These are phyloP conservation scores for Candida verbasci DNA, from an alignment of 805 yeast genomes.

Conservation along the genomic window DNA sequence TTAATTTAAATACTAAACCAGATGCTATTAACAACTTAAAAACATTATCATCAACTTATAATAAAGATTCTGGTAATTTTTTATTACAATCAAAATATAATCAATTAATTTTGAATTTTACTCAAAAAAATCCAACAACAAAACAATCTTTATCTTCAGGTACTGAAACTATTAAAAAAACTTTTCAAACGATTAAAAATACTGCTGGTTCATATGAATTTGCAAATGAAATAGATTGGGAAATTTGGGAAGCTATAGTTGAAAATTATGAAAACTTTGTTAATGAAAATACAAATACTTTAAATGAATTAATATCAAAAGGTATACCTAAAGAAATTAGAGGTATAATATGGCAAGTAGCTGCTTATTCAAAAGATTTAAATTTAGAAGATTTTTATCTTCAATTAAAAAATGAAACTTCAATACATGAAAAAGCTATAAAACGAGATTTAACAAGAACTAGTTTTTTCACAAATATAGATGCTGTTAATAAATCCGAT, in stretches of 20 bases:
- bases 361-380: conserved; percentile 71
- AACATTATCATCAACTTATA: conserved; percentile 16
- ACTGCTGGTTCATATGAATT: conserved; percentile 41
- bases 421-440: conserved; percentile 71
- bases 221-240: conserved; percentile 58
- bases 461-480: conserved; percentile 62
- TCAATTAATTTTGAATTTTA: conserved; percentile 50
- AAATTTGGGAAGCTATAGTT: conserved; percentile 81
- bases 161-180: conserved; percentile 33
- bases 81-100: conserved; percentile 57
- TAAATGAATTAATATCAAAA: conserved; percentile 56
- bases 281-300: conserved; percentile 51
- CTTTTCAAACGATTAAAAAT: conserved; percentile 44
- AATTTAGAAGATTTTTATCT: conserved; percentile 57
- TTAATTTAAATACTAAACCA: background rate
- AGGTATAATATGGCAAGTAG: conserved; percentile 90
- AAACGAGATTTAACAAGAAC: conserved; percentile 83
- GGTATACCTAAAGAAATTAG: conserved; percentile 86
- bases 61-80: conserved; percentile 33
- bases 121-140: conserved; percentile 45
- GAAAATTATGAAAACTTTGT: conserved; percentile 72
- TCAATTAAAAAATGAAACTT: conserved; percentile 43
- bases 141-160: conserved; percentile 43
- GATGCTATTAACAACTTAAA: conserved; percentile 11
- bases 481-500: conserved; percentile 51